phyloP scores from a whole-genome alignment of 2,329 filamentous ascomycete species.

The Aureobasidium subglaciale region DNA sequence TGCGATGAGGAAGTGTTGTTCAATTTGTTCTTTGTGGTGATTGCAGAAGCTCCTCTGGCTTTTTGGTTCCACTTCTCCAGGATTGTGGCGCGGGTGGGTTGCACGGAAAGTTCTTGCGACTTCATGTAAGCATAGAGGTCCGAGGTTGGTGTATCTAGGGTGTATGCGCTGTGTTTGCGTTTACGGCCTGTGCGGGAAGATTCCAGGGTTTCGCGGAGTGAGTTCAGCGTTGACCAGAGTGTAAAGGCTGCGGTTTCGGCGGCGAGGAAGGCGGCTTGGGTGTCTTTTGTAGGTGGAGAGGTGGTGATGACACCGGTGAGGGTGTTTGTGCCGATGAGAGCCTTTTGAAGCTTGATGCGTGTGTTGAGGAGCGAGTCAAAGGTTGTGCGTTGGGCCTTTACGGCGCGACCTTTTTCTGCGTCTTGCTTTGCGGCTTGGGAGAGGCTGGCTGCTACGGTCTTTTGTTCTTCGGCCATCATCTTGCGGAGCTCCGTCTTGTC shows the following conservation, averaged over 20 bases:
- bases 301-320: slow-evolving; percentile 38
- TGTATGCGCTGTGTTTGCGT: slow-evolving; percentile 46
- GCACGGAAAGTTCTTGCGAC: slow-evolving; percentile 53
- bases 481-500: slow-evolving; percentile 55
- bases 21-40: slow-evolving; percentile 53
- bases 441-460: slow-evolving; percentile 56
- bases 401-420: slow-evolving; percentile 74
- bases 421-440: slow-evolving; percentile 66
- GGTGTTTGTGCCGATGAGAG: slow-evolving; percentile 73
- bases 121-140: slow-evolving; percentile 69
- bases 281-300: slow-evolving; percentile 29
- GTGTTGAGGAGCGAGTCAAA: slow-evolving; percentile 87
- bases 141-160: slow-evolving; percentile 51
- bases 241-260: slow-evolving; percentile 81
- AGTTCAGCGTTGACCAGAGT: slow-evolving; percentile 74
- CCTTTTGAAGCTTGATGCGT: slow-evolving; percentile 89
- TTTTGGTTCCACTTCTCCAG: slow-evolving; percentile 90
- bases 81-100: slow-evolving; percentile 58
- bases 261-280: slow-evolving; percentile 52
- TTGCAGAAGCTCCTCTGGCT: slow-evolving; percentile 55
- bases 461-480: slow-evolving; percentile 62
- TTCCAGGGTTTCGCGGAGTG: slow-evolving; percentile 56
- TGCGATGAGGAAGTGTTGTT: slow-evolving; percentile 53
- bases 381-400: slow-evolving; percentile 74
- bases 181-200: slow-evolving; percentile 52